These are phyloP conservation scores for Chenopodium quinoa DNA, from an alignment of 148 eudicot genomes.

Conservation along the genomic window DNA sequence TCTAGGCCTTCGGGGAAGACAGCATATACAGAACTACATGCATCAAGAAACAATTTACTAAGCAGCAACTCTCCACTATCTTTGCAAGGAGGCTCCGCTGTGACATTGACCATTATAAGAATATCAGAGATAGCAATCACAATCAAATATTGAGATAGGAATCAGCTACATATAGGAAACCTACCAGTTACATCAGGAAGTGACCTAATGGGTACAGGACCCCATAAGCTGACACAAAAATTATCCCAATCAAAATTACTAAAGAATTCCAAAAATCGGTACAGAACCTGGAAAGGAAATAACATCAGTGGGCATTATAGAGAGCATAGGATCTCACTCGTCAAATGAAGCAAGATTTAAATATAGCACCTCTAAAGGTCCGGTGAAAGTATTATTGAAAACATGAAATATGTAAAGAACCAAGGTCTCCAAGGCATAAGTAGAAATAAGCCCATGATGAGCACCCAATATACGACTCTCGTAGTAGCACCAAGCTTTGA, in stretches of 20 bases:
- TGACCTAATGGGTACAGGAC: constrained; percentile 77
- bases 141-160: not conserved
- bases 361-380: constrained; percentile 82
- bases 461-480: constrained; percentile 98
- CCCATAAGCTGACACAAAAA: constrained; percentile 91
- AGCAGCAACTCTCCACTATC: constrained; percentile 70
- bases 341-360: not conserved
- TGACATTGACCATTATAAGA: constrained; percentile 15
- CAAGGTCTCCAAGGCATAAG: constrained; percentile 92
- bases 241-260: constrained; percentile 95
- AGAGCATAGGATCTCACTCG: not conserved
- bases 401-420: constrained; percentile 97
- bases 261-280: constrained; percentile 90
- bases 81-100: constrained; percentile 89
- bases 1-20: constrained; percentile 73
- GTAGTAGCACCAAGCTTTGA: constrained; percentile 97
- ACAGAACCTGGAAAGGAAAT: constrained; percentile 61
- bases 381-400: constrained; percentile 80
- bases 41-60: constrained; percentile 67
- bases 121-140: constrained; percentile 14
- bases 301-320: constrained; percentile 1
- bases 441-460: constrained; percentile 95
- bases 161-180: not conserved
- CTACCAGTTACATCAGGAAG: constrained; percentile 83
- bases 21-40: constrained; percentile 76